A percentile compares a stretch with the other conserved stretches of the same genome.
These are phyloP conservation scores for Fusarium penzigii DNA, from an alignment of 2,329 filamentous ascomycete species.

Conservation along the genomic window DNA sequence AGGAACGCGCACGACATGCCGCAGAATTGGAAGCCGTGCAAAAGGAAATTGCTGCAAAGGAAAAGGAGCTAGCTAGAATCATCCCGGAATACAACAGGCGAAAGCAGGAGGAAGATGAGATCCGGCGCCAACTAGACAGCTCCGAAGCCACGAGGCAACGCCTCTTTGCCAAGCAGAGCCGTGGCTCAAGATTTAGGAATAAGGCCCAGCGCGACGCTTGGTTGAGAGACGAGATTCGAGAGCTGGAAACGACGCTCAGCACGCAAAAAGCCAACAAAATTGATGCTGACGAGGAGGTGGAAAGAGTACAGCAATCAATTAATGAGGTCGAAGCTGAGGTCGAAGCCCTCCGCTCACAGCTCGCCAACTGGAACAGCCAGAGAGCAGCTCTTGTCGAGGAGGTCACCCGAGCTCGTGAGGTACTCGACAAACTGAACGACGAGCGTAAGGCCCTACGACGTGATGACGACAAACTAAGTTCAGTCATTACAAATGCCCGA, in stretches of 20 bases:
- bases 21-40: constrained; percentile 72
- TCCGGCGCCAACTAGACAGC: constrained; percentile 72
- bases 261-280: constrained; percentile 82
- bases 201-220: constrained; percentile 87
- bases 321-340: constrained; percentile 72
- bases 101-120: constrained; percentile 70
- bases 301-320: constrained; percentile 70
- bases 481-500: constrained; percentile 72
- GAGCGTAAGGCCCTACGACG: constrained; percentile 85
- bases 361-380: constrained; percentile 78
- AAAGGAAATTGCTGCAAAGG: constrained; percentile 71
- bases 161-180: constrained; percentile 88
- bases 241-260: constrained; percentile 73
- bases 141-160: constrained; percentile 75
- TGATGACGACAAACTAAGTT: constrained; percentile 84
- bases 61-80: constrained; percentile 74
- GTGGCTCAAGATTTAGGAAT: constrained; percentile 82
- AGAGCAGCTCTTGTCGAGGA: constrained; percentile 72
- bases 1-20: constrained; percentile 70
- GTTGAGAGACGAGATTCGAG: constrained; percentile 77
- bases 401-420: constrained; percentile 75
- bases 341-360: constrained; percentile 65
- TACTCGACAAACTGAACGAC: constrained; percentile 76
- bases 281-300: constrained; percentile 82
- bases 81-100: constrained; percentile 74